Conservation (phyloP, 2,329 filamentous ascomycete species). For the Aspergillus jensenii region DNA sequence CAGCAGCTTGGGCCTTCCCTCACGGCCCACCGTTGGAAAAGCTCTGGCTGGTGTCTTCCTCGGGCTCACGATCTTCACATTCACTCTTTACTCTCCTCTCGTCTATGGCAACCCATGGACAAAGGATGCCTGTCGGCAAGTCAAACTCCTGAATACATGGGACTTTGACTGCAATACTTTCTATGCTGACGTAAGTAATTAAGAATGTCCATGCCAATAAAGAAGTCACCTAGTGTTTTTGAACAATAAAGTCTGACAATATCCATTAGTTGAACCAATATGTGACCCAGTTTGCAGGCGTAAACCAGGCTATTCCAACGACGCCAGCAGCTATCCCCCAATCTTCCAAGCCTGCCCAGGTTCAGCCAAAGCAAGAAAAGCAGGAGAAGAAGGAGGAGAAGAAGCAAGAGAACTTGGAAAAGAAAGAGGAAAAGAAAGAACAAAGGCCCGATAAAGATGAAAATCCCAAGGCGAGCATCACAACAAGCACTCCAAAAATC, state of each 20-base stretch:
- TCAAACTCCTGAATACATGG: constrained; percentile 87
- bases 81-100: constrained; percentile 82
- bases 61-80: constrained; percentile 70
- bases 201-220: constrained; percentile 30
- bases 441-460: constrained; percentile 21
- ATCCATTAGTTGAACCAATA: constrained; percentile 41
- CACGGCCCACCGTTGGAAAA: constrained; percentile 72
- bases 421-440: constrained; percentile 19
- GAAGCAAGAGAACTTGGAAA: constrained; percentile 1
- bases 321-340: constrained; percentile 16
- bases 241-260: constrained; percentile 26
- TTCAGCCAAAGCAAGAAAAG: constrained; percentile 7
- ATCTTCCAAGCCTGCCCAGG: constrained; percentile 10
- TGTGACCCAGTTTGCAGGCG: constrained; percentile 30
- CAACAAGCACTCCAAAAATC: constrained; percentile 29
- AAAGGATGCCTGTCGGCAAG: constrained; percentile 76
- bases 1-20: constrained; percentile 63
- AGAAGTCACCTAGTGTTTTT: constrained; percentile 15
- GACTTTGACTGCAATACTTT: constrained; percentile 99
- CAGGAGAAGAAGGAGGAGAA: constrained; percentile 21
- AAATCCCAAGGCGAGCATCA: constrained; percentile 31
- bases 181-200: constrained; percentile 72
- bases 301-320: constrained; percentile 25
- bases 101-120: constrained; percentile 96
- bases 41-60: constrained; percentile 73